Evolutionary conservation across 176 grass and related monocot species (phyloP).

Genomic region (Zizania latifolia): DNA sequence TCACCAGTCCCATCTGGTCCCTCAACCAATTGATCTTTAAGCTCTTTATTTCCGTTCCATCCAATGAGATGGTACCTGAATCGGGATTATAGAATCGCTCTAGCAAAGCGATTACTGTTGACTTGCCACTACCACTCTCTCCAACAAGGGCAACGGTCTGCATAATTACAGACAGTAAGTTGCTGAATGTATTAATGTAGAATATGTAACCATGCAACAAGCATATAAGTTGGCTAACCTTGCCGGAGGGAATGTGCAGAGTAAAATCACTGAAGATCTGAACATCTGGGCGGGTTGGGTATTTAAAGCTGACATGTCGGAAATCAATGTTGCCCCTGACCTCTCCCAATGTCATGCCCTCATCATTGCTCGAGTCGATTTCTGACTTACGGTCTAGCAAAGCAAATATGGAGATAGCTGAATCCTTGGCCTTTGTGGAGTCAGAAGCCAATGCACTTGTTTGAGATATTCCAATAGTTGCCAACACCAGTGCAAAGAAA

Average conservation of each 20-base stretch:
- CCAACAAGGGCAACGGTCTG: conserved; percentile 72
- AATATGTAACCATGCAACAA: neutral
- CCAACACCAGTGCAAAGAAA: conserved; percentile 63
- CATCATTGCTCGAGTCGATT: conserved; percentile 50
- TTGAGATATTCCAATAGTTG: conserved; percentile 61
- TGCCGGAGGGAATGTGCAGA: conserved; percentile 54
- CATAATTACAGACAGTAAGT: neutral
- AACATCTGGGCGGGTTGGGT: conserved; percentile 60
- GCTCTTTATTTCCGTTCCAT: conserved; percentile 58
- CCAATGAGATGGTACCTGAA: conserved; percentile 54
- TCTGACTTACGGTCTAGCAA: conserved; percentile 65
- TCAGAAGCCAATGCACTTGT: conserved; percentile 70
- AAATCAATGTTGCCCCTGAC: conserved; percentile 71
- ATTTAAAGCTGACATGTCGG: conserved; percentile 63
- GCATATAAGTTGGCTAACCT: conserved; percentile 41
- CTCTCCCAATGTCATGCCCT: conserved; percentile 42
- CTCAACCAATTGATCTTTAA: conserved; percentile 67
- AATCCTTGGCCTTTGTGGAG: conserved; percentile 66
- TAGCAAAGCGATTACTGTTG: conserved; percentile 60
- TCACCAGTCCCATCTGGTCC: conserved; percentile 63
- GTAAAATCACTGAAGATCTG: conserved; percentile 64
- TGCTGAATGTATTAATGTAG: neutral
- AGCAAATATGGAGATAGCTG: conserved; percentile 64
- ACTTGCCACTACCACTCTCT: conserved; percentile 82
- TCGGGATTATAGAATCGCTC: conserved; percentile 79